These are phyloP conservation scores for Rhizopogon vesiculosus DNA, from an alignment of 768 basidiomycete species.

Conservation along the genomic window DNA sequence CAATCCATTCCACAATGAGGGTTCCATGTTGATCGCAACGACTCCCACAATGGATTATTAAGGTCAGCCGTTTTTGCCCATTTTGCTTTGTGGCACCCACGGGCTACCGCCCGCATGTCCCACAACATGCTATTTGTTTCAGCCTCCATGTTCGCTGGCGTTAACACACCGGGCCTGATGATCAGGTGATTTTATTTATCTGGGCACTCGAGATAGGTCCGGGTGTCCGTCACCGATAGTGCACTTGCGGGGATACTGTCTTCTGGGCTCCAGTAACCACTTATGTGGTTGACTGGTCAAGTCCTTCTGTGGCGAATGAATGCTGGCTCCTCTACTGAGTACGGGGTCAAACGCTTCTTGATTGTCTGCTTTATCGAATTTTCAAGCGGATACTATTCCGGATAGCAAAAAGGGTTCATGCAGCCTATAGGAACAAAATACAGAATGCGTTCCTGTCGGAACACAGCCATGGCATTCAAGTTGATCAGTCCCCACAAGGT, in stretches of 20 bases:
- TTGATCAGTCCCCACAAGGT: not conserved
- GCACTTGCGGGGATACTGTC: not conserved
- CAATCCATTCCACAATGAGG: not conserved
- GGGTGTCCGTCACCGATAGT: not conserved
- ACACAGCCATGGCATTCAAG: not conserved
- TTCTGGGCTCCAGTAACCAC: not conserved
- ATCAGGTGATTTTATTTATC: not conserved
- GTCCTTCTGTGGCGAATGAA: not conserved
- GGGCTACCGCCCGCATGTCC: not conserved
- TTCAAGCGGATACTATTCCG: not conserved
- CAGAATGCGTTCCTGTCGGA: not conserved
- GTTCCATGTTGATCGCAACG: not conserved
- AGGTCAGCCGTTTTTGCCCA: not conserved
- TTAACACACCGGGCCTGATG: not conserved
- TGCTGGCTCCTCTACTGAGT: not conserved
- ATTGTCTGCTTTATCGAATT: not conserved
- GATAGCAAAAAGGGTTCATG: slow-evolving; percentile 1
- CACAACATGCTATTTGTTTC: not conserved
- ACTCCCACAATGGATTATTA: not conserved
- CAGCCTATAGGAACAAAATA: not conserved
- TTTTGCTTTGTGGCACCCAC: slow-evolving; percentile 1
- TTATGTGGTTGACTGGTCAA: not conserved
- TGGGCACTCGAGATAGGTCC: not conserved
- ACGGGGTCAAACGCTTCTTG: not conserved
- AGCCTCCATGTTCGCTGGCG: not conserved